Base-by-base conservation (phyloP, 2,329 filamentous ascomycete genomes). In the Arthrinium phaeospermum region DNA sequence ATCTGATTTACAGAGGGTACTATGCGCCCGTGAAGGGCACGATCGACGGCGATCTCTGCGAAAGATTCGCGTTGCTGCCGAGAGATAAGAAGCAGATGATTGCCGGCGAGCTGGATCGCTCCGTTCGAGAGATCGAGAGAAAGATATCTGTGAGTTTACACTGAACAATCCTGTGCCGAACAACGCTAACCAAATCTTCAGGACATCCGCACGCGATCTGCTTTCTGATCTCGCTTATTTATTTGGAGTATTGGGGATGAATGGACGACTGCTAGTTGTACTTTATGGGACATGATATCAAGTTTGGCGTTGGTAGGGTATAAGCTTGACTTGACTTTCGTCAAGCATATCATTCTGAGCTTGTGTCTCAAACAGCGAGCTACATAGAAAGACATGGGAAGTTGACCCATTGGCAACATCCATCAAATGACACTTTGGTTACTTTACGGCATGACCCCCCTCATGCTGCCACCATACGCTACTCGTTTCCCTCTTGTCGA, bases 11-110 rank as follows among this genome's bases (percentile, higher is more conserved):
- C 82, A 90, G 97, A 75, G 92, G 95, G 75, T 99, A 98, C 83
- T 99, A 98, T 81, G 94, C 94, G 8, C 97, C 96, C 0, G 94
- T 97, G 57, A 99, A 99, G 87, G 95, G 95, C 12, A 91, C 97
- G 41, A 98, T 99, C 78, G 96, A 99, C 82, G 96, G 96, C 41
- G 96, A 99, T 83, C 86, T 99, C 53, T 98, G 96, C 78, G 96
- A 99, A 86, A 90, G 95, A 76, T 99, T 94, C 83, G 90, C 94
- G 72, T 85, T 96, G 73, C 86, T 99, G 73, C 89, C 93, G 37
- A 93, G 92, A 76, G 96, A 98, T 78, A 95, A 94, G 86, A 98
- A 98, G 87, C 91, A 94, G 83, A 95, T 95, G 90, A 97, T 99
- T 85, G 96, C 96, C 2, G 95, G 90, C 69, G 96, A 98, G 83